Evolutionary conservation across 2,329 filamentous ascomycete genomes (phyloP).

Genomic region (Microdochium paspali): DNA sequence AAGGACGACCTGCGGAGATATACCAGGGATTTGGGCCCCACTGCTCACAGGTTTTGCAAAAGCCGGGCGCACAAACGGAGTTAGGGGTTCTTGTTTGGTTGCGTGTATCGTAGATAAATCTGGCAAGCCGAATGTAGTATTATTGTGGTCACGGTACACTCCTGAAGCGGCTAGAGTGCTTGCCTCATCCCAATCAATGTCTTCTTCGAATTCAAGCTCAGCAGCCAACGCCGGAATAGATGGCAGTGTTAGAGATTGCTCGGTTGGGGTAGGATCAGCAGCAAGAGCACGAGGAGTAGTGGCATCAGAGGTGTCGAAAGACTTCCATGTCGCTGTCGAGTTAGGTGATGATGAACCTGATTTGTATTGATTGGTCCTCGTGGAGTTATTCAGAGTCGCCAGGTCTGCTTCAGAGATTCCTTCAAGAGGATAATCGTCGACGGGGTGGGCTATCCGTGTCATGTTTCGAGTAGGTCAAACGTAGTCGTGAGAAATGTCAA

Average conservation of each 20-base stretch:
- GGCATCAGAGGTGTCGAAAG: no score
- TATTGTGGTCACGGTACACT: slow-evolving; percentile 5
- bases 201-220: slow-evolving; percentile 25
- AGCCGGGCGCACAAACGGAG: slow-evolving; percentile 37
- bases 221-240: no score
- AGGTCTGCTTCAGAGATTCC: neutral
- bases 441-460: no score
- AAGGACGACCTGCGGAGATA: slow-evolving; percentile 34
- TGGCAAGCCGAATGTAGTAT: neutral
- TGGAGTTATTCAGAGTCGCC: neutral
- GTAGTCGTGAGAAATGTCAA: no score
- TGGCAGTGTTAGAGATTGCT: no score
- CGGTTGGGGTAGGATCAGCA: no score
- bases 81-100: slow-evolving; percentile 8
- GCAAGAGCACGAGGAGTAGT: no score
- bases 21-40: slow-evolving; percentile 42
- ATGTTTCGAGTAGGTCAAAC: no score
- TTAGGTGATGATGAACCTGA: neutral
- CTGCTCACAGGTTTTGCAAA: slow-evolving; percentile 41
- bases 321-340: neutral
- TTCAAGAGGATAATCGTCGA: neutral
- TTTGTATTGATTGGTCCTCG: neutral
- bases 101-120: neutral
- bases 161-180: slow-evolving; percentile 5
- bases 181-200: slow-evolving; percentile 30